Evolutionary conservation across 352 stramenopile genomes (phyloP), one percentile per base, ranked within the genome.

Genomic region (Pythium pyrilobum): DNA sequence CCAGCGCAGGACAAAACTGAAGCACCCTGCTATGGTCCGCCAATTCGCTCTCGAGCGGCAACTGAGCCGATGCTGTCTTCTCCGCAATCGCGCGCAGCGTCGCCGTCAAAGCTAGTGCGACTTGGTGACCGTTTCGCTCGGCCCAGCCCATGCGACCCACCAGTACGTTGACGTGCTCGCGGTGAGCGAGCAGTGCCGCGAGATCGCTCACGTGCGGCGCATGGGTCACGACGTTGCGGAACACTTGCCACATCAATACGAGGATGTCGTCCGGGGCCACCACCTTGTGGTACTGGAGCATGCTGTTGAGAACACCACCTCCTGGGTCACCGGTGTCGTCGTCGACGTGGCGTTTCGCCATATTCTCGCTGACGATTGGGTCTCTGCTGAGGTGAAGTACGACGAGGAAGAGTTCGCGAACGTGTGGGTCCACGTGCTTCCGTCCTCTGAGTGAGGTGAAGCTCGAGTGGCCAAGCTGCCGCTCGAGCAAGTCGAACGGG

Each of bases 401-500:
- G n/a, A 62, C 25, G 13, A 51, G 45, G 5, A 62, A 42, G 3
- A 50, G 27, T 29, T 62, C 44, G 21, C 33, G 23, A 18, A 38
- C 21, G 5, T 38, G 18, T 7, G 37, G 7, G 20, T 49, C 29
- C 6, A 9, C 37, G 20, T 20, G 7, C 3, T 34, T 20, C 16
- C n/a, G 24, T 41, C 9, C 16, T n/a, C n/a, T n/a, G n/a, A n/a
- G n/a, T n/a, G n/a, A n/a, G n/a, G n/a, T n/a, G n/a, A n/a, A n/a
- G n/a, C n/a, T n/a, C 18, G 23, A 12, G 40, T 27, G 5, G 18
- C 18, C 18, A 31, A 21, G 23, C 7, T 15, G 28, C 10, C 23
- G 40, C 24, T 21, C 21, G 16, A 62, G 44, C 21, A 62, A 38
- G 12, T 55, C 44, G 20, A 62, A 55, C 3, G 39, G 24, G 23